Percentiles rank a stretch among this genome's conserved stretches.
Evolutionary conservation across 2,329 filamentous ascomycete species (phyloP).

Genomic region (Pseudogymnoascus verrucosus): DNA sequence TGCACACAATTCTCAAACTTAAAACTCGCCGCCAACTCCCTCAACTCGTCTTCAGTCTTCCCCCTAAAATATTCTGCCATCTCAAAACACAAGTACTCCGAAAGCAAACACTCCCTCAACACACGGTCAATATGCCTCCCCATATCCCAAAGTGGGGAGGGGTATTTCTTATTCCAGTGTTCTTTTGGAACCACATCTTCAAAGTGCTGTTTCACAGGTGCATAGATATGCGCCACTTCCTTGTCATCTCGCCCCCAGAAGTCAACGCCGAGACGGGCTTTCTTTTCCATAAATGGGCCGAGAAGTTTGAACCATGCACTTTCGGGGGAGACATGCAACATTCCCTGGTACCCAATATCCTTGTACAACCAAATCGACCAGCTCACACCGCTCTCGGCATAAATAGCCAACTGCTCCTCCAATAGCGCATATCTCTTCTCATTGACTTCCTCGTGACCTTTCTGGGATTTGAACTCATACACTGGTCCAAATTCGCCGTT

Average conservation of each 20-base stretch:
- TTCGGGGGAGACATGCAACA: constrained; percentile 41
- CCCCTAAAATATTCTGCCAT: too few species aligned
- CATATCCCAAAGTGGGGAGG: constrained; percentile 40
- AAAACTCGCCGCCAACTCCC: too few species aligned
- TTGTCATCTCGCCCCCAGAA: constrained; percentile 46
- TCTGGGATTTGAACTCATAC: constrained; percentile 29
- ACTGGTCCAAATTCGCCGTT: constrained; percentile 45
- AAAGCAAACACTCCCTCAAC: constrained; percentile 31
- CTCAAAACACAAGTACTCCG: too few species aligned
- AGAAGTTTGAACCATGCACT: constrained; percentile 30
- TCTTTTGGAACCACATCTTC: constrained; percentile 36
- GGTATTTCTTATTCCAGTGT: constrained; percentile 38
- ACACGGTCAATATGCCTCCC: constrained; percentile 39
- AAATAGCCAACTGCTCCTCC: constrained; percentile 34
- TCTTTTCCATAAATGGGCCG: too few species aligned
- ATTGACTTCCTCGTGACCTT: constrained; percentile 24
- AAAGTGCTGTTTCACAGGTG: constrained; percentile 34
- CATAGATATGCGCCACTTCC: constrained; percentile 32
- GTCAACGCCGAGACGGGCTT: constrained; percentile 44
- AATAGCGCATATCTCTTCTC: too few species aligned
- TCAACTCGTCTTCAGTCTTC: too few species aligned
- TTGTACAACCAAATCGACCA: constrained; percentile 57
- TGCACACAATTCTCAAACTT: too few species aligned
- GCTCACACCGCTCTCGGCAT: constrained; percentile 41
- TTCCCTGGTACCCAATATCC: constrained; percentile 48